These are phyloP conservation scores for Candida rishiriensis DNA, from an alignment of 805 yeast genomes.

Conservation along the genomic window DNA sequence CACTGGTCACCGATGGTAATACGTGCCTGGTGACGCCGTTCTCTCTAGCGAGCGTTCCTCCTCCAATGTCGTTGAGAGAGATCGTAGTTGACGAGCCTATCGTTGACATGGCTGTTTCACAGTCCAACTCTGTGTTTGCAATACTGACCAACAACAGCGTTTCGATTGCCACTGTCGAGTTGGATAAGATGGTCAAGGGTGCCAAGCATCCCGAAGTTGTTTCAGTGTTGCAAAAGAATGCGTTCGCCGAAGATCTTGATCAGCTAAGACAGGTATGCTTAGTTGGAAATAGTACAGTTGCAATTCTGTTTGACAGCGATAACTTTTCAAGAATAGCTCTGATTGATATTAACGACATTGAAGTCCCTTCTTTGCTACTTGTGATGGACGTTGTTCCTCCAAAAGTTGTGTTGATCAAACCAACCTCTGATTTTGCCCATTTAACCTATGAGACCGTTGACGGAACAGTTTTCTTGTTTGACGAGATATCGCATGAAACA, in stretches of 20 bases:
- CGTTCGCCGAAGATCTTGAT: slow-evolving; percentile 39
- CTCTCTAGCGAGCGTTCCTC: slow-evolving; percentile 84
- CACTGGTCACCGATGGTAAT: slow-evolving; percentile 74
- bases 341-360: slow-evolving; percentile 40
- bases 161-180: slow-evolving; percentile 43
- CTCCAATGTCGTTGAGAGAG: slow-evolving; percentile 80
- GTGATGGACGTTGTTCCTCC: slow-evolving; percentile 44
- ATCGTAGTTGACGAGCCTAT: slow-evolving; percentile 52
- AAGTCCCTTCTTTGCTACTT: slow-evolving; percentile 37
- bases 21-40: slow-evolving; percentile 75
- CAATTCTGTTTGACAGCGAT: slow-evolving; percentile 55
- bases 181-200: slow-evolving; percentile 36
- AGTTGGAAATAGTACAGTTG: slow-evolving; percentile 45
- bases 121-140: slow-evolving; percentile 55
- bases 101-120: slow-evolving; percentile 59
- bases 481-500: slow-evolving; percentile 26
- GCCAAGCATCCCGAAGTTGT: slow-evolving; percentile 44
- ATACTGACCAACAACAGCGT: slow-evolving; percentile 46
- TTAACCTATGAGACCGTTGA: slow-evolving; percentile 59
- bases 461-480: slow-evolving; percentile 49
- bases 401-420: slow-evolving; percentile 48
- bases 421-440: slow-evolving; percentile 47
- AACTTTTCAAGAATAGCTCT: slow-evolving; percentile 46
- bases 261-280: slow-evolving; percentile 62
- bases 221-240: slow-evolving; percentile 28